Evolutionary conservation across 495 filamentous ascomycete species (phyloP), one percentile per base, ranked within the genome.

Genomic region (Mytilinidion resinicola): DNA sequence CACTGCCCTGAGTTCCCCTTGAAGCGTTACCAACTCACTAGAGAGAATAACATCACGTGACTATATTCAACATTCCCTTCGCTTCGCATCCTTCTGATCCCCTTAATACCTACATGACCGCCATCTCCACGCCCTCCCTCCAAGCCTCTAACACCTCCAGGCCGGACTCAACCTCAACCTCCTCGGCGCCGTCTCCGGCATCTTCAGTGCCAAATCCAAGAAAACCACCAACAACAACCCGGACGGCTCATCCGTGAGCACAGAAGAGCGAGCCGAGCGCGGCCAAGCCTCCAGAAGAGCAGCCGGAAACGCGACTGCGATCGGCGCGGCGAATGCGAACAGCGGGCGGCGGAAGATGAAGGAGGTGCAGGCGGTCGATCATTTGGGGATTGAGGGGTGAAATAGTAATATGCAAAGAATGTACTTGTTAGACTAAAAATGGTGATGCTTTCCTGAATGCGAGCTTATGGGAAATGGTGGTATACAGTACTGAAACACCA

Each of bases 91-190:
- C n/a, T n/a, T n/a, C 44, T 46, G 37, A 19, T 46, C 20, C 30
- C 43, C 25, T 33, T 53, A 33, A 12, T 20, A 37, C 17, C 5
- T 37, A 37, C 6, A 35, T 48, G 3, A 21, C 25, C 47, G 30
- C 34, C 55, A 21, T 49, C 43, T 20, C 2, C 41, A 3, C 21
- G 8, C 42, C 5, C 10, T 15, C 55, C 15, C 20, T 36, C 37
- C 33, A 9, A 14, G 10, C 10, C 11, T 17, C 11, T 21, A n/a
- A 47, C 48, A 44, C 46, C 36, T 17, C 4, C 44, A 72, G 70
- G 70, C 70, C 12, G 70, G 70, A 35, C 54, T 73, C 20, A 73
- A 70, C 38, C 61, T 73, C 37, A 73, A 71, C 61, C 51, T 73
- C 56, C 59, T 68, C 49, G 70, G 65, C 55, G 70, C 68, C 20